Evolutionary conservation across 2,329 filamentous ascomycete species (phyloP).

Genomic region (Fonsecaea multimorphosa): DNA sequence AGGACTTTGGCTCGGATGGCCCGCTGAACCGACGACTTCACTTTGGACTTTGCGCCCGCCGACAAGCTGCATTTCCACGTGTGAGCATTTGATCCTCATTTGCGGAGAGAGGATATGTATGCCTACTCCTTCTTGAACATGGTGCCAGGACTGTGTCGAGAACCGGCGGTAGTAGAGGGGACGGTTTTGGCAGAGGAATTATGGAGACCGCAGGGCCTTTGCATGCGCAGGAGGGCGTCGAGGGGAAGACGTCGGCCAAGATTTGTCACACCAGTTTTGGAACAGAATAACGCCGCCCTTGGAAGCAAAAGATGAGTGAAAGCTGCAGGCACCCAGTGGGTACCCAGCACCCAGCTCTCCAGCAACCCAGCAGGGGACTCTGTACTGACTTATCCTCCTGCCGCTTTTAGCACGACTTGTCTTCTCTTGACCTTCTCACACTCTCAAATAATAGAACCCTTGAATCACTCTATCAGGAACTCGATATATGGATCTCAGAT

Average conservation of each 20-base stretch:
- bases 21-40: slow-evolving; percentile 95
- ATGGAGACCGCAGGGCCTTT: background rate
- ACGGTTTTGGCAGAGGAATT: background rate
- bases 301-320: too few relatives aligned
- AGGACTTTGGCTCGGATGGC: slow-evolving; percentile 81
- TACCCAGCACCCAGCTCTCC: too few relatives aligned
- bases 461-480: too few relatives aligned
- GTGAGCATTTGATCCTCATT: background rate
- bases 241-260: slow-evolving; percentile 7
- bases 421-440: too few relatives aligned
- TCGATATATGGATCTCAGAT: too few relatives aligned
- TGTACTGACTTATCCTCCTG: too few relatives aligned
- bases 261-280: background rate
- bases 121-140: slow-evolving; percentile 39
- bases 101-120: background rate
- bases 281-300: too few relatives aligned
- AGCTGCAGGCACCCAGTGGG: too few relatives aligned
- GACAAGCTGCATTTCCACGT: slow-evolving; percentile 65
- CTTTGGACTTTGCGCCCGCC: slow-evolving; percentile 84
- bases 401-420: too few relatives aligned
- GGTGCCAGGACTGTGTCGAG: background rate
- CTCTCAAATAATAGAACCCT: too few relatives aligned
- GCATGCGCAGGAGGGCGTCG: background rate
- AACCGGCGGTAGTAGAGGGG: background rate
- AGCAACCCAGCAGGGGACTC: too few relatives aligned